These are phyloP conservation scores for Globisporangium nunn DNA, from an alignment of 352 stramenopile species.

Conservation along the genomic window DNA sequence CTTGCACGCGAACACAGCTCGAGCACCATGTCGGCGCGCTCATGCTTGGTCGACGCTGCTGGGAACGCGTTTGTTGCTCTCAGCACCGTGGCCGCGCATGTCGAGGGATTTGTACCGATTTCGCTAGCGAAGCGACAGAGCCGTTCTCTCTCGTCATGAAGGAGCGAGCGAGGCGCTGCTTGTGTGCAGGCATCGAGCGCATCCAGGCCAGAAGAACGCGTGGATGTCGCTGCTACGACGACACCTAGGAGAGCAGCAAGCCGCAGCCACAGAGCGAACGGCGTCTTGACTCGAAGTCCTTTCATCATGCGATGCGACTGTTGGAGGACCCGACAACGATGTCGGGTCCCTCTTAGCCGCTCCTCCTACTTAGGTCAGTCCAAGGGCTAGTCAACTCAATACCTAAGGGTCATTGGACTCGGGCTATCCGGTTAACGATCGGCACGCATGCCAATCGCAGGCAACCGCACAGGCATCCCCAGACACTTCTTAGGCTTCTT, in stretches of 20 bases:
- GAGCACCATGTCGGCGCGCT: slow-evolving; percentile 18
- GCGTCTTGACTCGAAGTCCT: too few relatives aligned
- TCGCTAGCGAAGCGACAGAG: slow-evolving; percentile 12
- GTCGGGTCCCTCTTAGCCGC: too few relatives aligned
- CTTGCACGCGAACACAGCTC: slow-evolving; percentile 17
- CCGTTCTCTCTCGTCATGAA: slow-evolving; percentile 19
- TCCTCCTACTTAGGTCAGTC: too few relatives aligned
- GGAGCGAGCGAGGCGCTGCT: slow-evolving; percentile 22
- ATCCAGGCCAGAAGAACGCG: too few relatives aligned
- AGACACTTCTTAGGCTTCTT: too few relatives aligned
- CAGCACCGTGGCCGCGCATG: slow-evolving; percentile 25
- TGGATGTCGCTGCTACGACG: neutral
- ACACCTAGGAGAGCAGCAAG: neutral
- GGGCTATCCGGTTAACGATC: too few relatives aligned
- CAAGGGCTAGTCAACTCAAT: too few relatives aligned
- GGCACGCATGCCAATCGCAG: too few relatives aligned
- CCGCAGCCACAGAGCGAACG: neutral
- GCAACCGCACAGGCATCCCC: too few relatives aligned
- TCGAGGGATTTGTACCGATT: slow-evolving; percentile 9
- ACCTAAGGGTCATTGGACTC: too few relatives aligned
- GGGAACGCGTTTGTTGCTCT: slow-evolving; percentile 12
- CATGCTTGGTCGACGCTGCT: slow-evolving; percentile 4
- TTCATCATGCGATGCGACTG: neutral
- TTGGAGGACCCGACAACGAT: too few relatives aligned
- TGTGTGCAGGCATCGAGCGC: slow-evolving; percentile 12